Percentiles rank a stretch among this genome's conserved stretches.
Conservation (phyloP, 352 stramenopile genomes). For the Albugo candida region DNA sequence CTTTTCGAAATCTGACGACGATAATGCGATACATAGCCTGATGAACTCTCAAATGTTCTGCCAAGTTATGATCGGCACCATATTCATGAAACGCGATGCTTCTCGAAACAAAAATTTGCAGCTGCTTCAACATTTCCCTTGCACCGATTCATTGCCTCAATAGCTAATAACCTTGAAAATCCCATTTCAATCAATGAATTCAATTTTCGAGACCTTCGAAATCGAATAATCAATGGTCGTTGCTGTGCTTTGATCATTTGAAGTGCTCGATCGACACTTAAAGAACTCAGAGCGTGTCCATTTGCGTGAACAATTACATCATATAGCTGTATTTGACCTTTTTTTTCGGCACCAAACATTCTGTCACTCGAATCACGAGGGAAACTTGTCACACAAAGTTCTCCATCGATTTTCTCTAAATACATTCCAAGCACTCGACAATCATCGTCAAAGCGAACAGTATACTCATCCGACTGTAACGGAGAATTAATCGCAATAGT, state of each 20-base stretch:
- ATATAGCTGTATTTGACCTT: constrained; percentile 44
- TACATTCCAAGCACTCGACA: constrained; percentile 61
- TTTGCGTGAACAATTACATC: constrained; percentile 60
- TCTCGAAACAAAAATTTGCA: constrained; percentile 5
- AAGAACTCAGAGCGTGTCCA: constrained; percentile 59
- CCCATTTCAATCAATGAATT: constrained; percentile 59
- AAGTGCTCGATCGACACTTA: constrained; percentile 55
- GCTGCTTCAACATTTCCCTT: constrained; percentile 40
- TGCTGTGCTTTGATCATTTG: constrained; percentile 76
- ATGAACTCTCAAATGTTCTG: too few relatives aligned
- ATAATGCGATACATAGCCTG: too few relatives aligned
- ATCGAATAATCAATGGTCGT: constrained; percentile 55
- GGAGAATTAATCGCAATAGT: constrained; percentile 51
- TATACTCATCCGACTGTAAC: constrained; percentile 36
- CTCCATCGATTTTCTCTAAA: constrained; percentile 50
- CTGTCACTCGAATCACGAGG: constrained; percentile 35
- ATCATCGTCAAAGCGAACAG: constrained; percentile 52
- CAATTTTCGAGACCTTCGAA: constrained; percentile 41
- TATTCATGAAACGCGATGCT: too few relatives aligned
- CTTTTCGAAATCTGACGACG: too few relatives aligned
- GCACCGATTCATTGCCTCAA: constrained; percentile 26
- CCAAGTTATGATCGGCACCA: too few relatives aligned
- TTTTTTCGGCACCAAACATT: constrained; percentile 55
- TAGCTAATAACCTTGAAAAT: constrained; percentile 27
- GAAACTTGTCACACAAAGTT: constrained; percentile 67